These are phyloP conservation scores for Fagopyrum esculentum DNA, from an alignment of 148 eudicot genomes.

Conservation along the genomic window DNA sequence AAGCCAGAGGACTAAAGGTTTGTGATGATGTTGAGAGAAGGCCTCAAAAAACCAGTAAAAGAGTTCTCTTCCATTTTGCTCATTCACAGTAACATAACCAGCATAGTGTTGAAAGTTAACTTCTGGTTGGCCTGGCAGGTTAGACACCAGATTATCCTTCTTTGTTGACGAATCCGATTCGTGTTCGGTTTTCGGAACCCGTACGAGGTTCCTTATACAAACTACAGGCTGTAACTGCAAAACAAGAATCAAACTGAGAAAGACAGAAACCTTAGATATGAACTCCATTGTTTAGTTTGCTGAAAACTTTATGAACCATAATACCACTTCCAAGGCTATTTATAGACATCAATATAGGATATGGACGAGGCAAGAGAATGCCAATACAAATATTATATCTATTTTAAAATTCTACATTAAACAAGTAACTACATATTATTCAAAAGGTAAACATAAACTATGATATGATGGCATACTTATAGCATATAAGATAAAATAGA, in stretches of 20 bases:
- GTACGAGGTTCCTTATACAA: neutral
- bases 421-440: no score
- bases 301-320: neutral
- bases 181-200: slow-evolving; percentile 10
- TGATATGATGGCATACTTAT: no score
- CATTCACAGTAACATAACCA: slow-evolving; percentile 56
- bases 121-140: slow-evolving; percentile 67
- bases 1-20: slow-evolving; percentile 80
- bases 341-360: neutral
- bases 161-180: slow-evolving; percentile 16
- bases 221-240: neutral
- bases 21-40: slow-evolving; percentile 34
- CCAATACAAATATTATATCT: no score
- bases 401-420: no score
- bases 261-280: neutral
- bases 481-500: no score
- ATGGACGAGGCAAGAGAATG: no score
- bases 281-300: neutral
- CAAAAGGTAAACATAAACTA: no score
- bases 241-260: neutral
- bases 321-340: neutral
- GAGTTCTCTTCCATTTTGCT: slow-evolving; percentile 51
- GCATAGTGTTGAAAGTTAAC: slow-evolving; percentile 63
- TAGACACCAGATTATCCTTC: slow-evolving; percentile 46
- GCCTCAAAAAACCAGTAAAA: slow-evolving; percentile 92